Conservation (phyloP, 176 grass and related monocot genomes). For the Oryza meridionalis region DNA sequence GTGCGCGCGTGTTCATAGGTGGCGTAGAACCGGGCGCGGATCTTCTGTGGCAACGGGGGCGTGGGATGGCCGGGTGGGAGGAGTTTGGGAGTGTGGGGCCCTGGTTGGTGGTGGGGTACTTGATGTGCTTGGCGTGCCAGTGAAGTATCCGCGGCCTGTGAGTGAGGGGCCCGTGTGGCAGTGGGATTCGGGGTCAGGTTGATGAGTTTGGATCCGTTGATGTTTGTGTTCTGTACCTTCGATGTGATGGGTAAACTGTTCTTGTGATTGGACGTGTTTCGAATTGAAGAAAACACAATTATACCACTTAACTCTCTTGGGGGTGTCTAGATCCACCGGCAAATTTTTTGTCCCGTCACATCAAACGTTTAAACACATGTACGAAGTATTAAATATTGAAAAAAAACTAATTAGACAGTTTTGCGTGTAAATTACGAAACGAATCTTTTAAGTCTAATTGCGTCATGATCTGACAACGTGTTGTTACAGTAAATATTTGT, state of each 20-base stretch:
- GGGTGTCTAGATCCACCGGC: too few species aligned
- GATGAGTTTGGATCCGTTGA: neutral
- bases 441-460: too few species aligned
- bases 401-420: too few species aligned
- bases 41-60: slow-evolving; percentile 21
- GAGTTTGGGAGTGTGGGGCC: neutral
- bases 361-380: too few species aligned
- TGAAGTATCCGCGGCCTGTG: neutral
- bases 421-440: too few species aligned
- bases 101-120: neutral
- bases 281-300: too few species aligned
- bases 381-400: too few species aligned
- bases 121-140: slow-evolving; percentile 31
- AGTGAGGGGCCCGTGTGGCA: neutral
- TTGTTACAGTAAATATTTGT: too few species aligned
- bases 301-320: too few species aligned
- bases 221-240: neutral
- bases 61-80: neutral
- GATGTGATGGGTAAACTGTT: neutral
- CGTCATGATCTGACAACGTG: too few species aligned
- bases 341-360: too few species aligned
- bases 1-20: slow-evolving; percentile 41
- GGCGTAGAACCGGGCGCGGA: slow-evolving; percentile 39
- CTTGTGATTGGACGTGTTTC: neutral
- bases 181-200: neutral